These are phyloP conservation scores for Apophysomyces sp. DNA, from an alignment of 371 early-diverging fungal genomes.

Conservation along the genomic window DNA sequence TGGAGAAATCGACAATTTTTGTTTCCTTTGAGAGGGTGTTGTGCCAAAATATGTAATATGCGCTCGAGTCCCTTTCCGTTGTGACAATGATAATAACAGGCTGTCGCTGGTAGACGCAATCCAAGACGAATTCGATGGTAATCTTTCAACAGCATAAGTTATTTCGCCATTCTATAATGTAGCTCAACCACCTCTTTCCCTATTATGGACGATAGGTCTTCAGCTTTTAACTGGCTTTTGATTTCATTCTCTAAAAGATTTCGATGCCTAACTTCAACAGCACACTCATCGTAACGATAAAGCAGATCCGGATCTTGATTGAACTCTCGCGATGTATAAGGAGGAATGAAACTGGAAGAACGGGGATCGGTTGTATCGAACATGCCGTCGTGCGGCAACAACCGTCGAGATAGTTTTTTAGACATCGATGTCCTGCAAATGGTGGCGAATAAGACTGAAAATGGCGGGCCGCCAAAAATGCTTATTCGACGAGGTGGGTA, in stretches of 20 bases:
- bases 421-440: neutral
- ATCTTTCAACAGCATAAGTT: neutral
- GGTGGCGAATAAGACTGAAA: neutral
- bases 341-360: neutral
- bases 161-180: neutral
- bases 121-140: neutral
- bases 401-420: neutral
- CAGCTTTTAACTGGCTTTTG: neutral
- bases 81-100: neutral
- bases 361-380: neutral
- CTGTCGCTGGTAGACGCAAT: neutral
- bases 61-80: neutral
- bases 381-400: neutral
- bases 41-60: neutral
- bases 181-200: neutral
- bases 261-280: neutral
- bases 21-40: neutral
- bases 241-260: neutral
- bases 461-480: too few species aligned
- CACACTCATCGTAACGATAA: neutral
- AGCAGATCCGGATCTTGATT: neutral
- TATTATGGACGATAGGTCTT: neutral
- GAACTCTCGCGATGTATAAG: neutral
- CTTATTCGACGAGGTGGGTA: too few species aligned
- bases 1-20: neutral